Base-by-base conservation (phyloP, 2,329 filamentous ascomycete species). In the Ophiosphaerella narmari region DNA sequence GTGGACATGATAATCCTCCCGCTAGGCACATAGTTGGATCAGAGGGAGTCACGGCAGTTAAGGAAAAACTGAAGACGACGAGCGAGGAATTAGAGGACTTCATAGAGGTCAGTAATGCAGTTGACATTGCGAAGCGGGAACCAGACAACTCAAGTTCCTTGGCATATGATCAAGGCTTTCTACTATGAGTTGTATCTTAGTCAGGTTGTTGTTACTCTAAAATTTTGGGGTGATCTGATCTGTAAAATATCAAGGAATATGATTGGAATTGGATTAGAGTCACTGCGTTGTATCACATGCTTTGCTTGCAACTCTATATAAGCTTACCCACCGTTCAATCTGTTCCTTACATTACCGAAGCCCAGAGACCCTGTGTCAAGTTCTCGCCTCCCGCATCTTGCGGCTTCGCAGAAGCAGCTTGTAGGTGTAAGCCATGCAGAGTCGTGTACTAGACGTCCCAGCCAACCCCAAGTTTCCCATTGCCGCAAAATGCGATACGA, bases 21-120 rank as follows among this genome's bases (percentile, higher is more conserved):
- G 90, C 91, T 1, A 81, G 94, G 29, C 93, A 97, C 70, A 97
- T 97, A 64, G 92, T 97, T 2, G 93, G 94, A 0, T 85, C 88
- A 46, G 94, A 97, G 72, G 93, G 90, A 0, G 88, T 93, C 11
- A 82, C 85, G 5, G 89, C 89, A 35, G 93, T 97, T 34, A 95
- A 93, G 72, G 94, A 97, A 75, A 97, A 97, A 76, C 78, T 99
- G 48, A 96, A 95, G 77, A 97, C 91, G 2, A 90, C 97, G 2
- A 96, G 91, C 56, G 92, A 97, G 71, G 94, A 97, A 76, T 77
- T 97, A 48, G 94, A 97, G 72, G 94, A 97, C 61, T 97, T 97
- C 73, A 88, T 96, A 24, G 91, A 96, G 63, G 88, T 91, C 23
- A 97, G 91, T 65, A 81, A 88, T 58, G 87, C 90, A 0, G 91